A percentile compares a stretch with the other conserved stretches of the same genome.
phyloP scores from a whole-genome alignment of 2,329 filamentous ascomycete species.

The Ophiocordyceps camponoti-saundersi region DNA sequence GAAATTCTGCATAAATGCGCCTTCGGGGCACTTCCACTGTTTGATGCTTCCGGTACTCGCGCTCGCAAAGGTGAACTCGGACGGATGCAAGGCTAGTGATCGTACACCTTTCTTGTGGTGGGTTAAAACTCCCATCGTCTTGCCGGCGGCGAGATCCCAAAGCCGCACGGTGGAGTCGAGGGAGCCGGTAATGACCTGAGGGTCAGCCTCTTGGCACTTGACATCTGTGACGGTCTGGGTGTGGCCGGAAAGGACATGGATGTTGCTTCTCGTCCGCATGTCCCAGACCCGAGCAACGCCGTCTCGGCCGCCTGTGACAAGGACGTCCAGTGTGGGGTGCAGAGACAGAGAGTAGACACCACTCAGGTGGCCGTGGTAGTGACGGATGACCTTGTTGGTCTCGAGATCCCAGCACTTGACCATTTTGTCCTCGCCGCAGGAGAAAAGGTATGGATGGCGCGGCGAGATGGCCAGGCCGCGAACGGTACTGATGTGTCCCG shows the following conservation, averaged over 20 bases:
- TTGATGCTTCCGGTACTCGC: slow-evolving; percentile 90
- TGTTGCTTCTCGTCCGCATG: slow-evolving; percentile 90
- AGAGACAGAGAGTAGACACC: slow-evolving; percentile 86
- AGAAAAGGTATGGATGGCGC: slow-evolving; percentile 91
- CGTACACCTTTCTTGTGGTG: slow-evolving; percentile 98
- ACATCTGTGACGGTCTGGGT: slow-evolving; percentile 80
- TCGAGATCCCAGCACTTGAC: slow-evolving; percentile 99
- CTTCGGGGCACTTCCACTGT: slow-evolving; percentile 98
- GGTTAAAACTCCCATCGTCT: slow-evolving; percentile 87
- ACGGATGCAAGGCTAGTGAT: slow-evolving; percentile 67
- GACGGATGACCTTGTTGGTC: slow-evolving; percentile 97
- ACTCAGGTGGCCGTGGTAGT: slow-evolving; percentile 93
- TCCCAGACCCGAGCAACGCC: slow-evolving; percentile 95
- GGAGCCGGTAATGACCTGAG: slow-evolving; percentile 86
- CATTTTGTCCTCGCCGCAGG: slow-evolving; percentile 98
- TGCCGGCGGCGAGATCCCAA: slow-evolving; percentile 92
- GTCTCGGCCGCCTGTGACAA: slow-evolving; percentile 88
- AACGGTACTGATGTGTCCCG: slow-evolving; percentile 87
- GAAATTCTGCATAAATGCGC: slow-evolving; percentile 98
- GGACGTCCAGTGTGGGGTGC: slow-evolving; percentile 87
- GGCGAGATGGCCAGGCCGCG: slow-evolving; percentile 84
- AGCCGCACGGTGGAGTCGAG: slow-evolving; percentile 81
- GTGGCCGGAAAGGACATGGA: slow-evolving; percentile 85
- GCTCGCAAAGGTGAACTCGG: slow-evolving; percentile 90
- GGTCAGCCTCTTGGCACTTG: slow-evolving; percentile 88